A percentile compares a stretch with the other conserved stretches of the same genome.
Conservation (phyloP, 768 basidiomycete genomes). For the Rhodotorula sphaerocarpa region DNA sequence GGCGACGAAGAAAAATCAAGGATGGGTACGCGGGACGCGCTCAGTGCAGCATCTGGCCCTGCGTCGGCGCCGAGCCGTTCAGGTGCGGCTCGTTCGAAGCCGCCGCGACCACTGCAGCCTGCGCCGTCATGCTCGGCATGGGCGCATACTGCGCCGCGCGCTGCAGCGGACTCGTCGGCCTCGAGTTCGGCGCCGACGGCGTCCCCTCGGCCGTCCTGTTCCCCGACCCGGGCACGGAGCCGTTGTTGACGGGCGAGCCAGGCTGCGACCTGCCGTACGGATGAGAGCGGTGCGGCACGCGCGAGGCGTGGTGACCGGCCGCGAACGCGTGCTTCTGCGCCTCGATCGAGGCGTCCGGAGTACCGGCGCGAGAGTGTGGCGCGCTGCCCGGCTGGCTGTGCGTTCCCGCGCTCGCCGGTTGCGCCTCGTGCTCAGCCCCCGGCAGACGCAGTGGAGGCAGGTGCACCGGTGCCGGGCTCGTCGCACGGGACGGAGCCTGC, state of each 20-base stretch:
- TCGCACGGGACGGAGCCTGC: conserved; percentile 10
- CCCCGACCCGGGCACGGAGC: not conserved
- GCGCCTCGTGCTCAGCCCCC: not conserved
- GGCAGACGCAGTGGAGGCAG: conserved; percentile 26
- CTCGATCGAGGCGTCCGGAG: not conserved
- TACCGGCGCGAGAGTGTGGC: not conserved
- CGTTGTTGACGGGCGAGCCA: conserved; percentile 9
- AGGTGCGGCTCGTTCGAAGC: too few species aligned
- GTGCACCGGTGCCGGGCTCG: conserved; percentile 18
- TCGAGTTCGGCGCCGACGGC: not conserved
- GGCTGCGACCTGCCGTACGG: conserved; percentile 27
- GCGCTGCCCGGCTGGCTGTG: conserved; percentile 5
- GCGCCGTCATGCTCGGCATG: too few species aligned
- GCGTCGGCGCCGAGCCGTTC: too few species aligned
- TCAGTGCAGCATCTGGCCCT: too few species aligned
- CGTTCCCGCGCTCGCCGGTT: not conserved
- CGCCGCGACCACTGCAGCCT: too few species aligned
- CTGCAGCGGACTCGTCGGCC: not conserved
- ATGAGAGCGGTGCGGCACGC: conserved; percentile 18
- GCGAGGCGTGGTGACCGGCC: conserved; percentile 7
- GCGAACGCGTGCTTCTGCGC: conserved; percentile 7
- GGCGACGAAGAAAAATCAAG: too few species aligned
- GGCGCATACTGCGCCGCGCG: too few species aligned
- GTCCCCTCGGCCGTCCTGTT: not conserved
- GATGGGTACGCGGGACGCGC: too few species aligned